Evolutionary conservation across 1,139 yeast species (phyloP).

Genomic region (Protomyces pachydermus): DNA sequence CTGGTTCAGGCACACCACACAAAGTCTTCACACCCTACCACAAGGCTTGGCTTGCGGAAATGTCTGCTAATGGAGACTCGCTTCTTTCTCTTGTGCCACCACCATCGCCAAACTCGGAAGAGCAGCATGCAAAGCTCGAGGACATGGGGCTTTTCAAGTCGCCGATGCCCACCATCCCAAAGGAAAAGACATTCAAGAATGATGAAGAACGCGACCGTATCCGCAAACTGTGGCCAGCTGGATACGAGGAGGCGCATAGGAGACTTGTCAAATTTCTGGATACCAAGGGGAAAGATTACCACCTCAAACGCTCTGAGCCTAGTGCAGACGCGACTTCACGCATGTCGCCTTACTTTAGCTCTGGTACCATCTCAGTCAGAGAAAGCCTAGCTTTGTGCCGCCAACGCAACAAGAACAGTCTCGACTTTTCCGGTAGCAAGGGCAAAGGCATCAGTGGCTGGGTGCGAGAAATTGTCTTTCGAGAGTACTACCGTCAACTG

Average conservation of each 20-base stretch:
- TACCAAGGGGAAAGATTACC: conserved; percentile 39
- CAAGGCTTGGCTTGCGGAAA: conserved; percentile 45
- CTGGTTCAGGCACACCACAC: conserved; percentile 48
- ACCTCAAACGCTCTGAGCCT: conserved; percentile 37
- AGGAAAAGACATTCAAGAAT: conserved; percentile 24
- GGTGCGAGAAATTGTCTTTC: conserved; percentile 54
- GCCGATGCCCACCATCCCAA: conserved; percentile 31
- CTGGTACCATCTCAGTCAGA: conserved; percentile 49
- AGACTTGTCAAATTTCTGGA: conserved; percentile 40
- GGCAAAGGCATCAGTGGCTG: conserved; percentile 44
- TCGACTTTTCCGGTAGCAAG: conserved; percentile 37
- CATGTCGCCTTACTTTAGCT: conserved; percentile 47
- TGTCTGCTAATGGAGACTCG: conserved; percentile 23
- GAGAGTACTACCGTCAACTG: conserved; percentile 54
- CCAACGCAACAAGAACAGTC: conserved; percentile 37
- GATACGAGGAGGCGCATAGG: conserved; percentile 43
- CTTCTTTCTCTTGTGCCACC: conserved; percentile 32
- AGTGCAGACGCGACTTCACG: conserved; percentile 42
- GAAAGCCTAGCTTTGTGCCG: conserved; percentile 39
- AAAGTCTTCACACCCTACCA: conserved; percentile 55
- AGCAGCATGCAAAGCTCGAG: conserved; percentile 24
- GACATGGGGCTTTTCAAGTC: conserved; percentile 31
- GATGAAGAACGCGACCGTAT: conserved; percentile 29
- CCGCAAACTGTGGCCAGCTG: conserved; percentile 40
- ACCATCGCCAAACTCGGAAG: conserved; percentile 27